Percentiles rank a stretch among this genome's conserved stretches.
Conservation (phyloP, 176 grass and related monocot genomes). For the Aegilops tauschii region DNA sequence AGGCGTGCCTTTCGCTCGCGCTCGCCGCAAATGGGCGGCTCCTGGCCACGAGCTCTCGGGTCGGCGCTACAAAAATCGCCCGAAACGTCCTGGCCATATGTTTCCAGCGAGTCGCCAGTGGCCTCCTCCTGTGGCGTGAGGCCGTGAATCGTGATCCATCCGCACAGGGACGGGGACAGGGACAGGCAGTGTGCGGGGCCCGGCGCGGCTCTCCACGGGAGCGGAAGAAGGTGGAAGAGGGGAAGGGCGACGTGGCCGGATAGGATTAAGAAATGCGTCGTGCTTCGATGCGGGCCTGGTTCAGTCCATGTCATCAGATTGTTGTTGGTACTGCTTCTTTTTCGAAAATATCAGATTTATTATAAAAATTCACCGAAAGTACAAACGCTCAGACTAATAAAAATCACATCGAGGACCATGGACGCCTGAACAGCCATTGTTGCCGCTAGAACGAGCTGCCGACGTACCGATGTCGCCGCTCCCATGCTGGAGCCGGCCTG, state of each 20-base stretch:
- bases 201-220: background rate
- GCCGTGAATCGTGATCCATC: background rate
- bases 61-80: background rate
- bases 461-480: too few species aligned
- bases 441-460: too few species aligned
- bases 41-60: constrained; percentile 37
- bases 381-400: too few species aligned
- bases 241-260: background rate
- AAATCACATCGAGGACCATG: too few species aligned
- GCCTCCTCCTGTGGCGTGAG: background rate
- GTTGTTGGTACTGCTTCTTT: too few species aligned
- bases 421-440: too few species aligned
- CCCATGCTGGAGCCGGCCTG: too few species aligned
- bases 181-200: background rate
- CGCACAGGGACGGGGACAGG: background rate
- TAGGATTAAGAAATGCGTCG: background rate
- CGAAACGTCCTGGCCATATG: constrained; percentile 39
- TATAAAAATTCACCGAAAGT: too few species aligned
- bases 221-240: background rate
- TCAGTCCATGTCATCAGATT: background rate
- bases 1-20: background rate
- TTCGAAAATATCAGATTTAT: too few species aligned
- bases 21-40: background rate
- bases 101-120: background rate
- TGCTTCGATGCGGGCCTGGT: background rate